Percentiles rank a stretch among this genome's conserved stretches.
phyloP scores from a whole-genome alignment of 2,329 filamentous ascomycete genomes.

The Claviceps arundinis region DNA sequence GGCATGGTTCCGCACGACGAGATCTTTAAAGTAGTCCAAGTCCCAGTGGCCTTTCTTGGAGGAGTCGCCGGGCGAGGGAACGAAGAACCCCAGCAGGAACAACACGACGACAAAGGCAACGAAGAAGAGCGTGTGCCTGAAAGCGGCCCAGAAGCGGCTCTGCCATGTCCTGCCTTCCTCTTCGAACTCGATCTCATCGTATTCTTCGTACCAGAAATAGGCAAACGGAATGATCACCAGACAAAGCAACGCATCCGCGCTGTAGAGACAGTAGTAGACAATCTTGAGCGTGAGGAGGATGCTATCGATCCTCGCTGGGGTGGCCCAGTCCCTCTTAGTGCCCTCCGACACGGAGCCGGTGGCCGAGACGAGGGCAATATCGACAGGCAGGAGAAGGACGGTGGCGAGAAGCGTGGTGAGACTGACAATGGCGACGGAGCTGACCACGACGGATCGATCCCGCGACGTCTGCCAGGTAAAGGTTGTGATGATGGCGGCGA shows the following conservation, averaged over 20 bases:
- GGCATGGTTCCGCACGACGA: slow-evolving; percentile 68
- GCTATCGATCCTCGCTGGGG: slow-evolving; percentile 60
- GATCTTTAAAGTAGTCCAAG: slow-evolving; percentile 79
- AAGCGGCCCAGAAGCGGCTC: slow-evolving; percentile 64
- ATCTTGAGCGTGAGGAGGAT: slow-evolving; percentile 73
- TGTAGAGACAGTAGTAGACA: slow-evolving; percentile 89
- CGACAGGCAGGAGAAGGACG: slow-evolving; percentile 81
- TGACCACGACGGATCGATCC: slow-evolving; percentile 74
- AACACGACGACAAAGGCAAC: slow-evolving; percentile 66
- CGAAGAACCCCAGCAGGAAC: slow-evolving; percentile 88
- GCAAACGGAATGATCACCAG: slow-evolving; percentile 84
- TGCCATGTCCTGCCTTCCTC: slow-evolving; percentile 63
- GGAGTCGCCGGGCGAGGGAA: slow-evolving; percentile 61
- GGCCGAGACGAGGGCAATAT: slow-evolving; percentile 86
- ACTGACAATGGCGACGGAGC: slow-evolving; percentile 72
- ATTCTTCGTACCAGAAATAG: slow-evolving; percentile 98
- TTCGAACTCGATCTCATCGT: slow-evolving; percentile 79
- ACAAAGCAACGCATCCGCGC: slow-evolving; percentile 79
- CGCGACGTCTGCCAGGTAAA: slow-evolving; percentile 83
- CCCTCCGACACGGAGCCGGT: slow-evolving; percentile 66
- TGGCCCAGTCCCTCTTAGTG: slow-evolving; percentile 89
- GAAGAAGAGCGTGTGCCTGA: slow-evolving; percentile 85
- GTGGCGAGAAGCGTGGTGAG: slow-evolving; percentile 82
- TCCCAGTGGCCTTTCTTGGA: slow-evolving; percentile 53
- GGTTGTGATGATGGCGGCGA: slow-evolving; percentile 71